Percentiles rank a stretch among this genome's conserved stretches.
phyloP scores from a whole-genome alignment of 495 filamentous ascomycete species.

The Pyronema omphalodes region DNA sequence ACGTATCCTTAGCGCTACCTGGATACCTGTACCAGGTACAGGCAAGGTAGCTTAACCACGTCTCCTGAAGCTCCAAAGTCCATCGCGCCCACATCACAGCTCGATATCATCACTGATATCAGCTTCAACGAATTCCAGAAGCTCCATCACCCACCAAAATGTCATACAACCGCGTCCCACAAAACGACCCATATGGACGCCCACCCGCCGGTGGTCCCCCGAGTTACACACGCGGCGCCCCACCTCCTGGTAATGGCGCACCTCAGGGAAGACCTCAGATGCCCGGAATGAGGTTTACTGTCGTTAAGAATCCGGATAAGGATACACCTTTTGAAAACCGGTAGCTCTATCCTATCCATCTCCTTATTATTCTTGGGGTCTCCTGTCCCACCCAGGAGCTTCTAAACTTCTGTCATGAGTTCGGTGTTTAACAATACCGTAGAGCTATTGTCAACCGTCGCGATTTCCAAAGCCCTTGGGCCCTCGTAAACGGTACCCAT shows the following conservation, averaged over 20 bases:
- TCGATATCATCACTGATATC: no score
- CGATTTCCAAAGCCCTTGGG: background rate
- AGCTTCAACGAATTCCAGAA: no score
- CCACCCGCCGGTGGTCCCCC: background rate
- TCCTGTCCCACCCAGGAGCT: no score
- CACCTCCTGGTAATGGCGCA: background rate
- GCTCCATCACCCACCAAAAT: background rate
- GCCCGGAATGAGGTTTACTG: background rate
- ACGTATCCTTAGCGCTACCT: no score
- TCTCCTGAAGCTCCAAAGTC: no score
- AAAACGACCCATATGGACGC: background rate
- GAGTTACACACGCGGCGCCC: background rate
- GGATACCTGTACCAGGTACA: no score
- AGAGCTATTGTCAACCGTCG: background rate
- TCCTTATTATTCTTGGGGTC: background rate
- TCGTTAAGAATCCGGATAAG: constrained; percentile 1
- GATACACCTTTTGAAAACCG: background rate
- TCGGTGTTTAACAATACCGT: background rate
- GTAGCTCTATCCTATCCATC: background rate
- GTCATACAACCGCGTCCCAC: background rate
- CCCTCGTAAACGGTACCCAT: background rate
- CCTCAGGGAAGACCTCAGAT: background rate
- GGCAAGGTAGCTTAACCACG: no score
- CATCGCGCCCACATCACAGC: no score
- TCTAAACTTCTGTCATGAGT: background rate